Evolutionary conservation across 1,284 basidiomycete species (phyloP).

Genomic region (Fereydounia khargensis): DNA sequence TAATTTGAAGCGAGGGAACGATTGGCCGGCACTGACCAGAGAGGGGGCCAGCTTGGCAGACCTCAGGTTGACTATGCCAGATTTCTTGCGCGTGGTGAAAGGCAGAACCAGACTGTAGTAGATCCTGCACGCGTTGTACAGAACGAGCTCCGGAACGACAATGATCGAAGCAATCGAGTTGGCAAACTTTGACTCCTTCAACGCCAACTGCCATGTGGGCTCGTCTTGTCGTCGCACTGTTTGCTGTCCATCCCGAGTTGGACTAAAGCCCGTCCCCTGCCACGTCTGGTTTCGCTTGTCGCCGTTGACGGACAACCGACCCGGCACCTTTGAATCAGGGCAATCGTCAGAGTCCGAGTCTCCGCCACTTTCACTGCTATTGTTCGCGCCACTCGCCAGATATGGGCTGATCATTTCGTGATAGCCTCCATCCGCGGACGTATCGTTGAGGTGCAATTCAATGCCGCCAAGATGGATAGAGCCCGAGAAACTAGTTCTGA

Average conservation of each 20-base stretch:
- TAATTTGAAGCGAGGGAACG: constrained; percentile 28
- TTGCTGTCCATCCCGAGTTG: no score
- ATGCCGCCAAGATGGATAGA: constrained; percentile 26
- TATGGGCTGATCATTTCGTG: constrained; percentile 13
- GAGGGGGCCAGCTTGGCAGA: constrained; percentile 15
- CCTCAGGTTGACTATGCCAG: constrained; percentile 32
- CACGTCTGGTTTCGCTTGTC: no score
- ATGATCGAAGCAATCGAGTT: constrained; percentile 32
- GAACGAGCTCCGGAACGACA: constrained; percentile 27
- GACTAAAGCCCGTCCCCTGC: no score
- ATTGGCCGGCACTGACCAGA: constrained; percentile 18
- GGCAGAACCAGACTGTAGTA: constrained; percentile 35
- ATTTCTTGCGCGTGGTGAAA: constrained; percentile 30
- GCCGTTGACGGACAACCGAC: no score
- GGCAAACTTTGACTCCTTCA: constrained; percentile 26
- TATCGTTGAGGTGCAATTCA: constrained; percentile 27
- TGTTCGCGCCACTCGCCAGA: no score
- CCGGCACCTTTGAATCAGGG: no score
- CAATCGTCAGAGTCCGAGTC: no score
- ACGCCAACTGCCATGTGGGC: constrained; percentile 25
- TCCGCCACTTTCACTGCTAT: no score
- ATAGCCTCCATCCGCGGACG: constrained; percentile 17
- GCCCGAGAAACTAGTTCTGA: constrained; percentile 29
- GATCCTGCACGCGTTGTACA: constrained; percentile 36
- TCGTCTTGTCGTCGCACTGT: no score